These are phyloP conservation scores for Orbilia quercus DNA, from an alignment of 2,329 filamentous ascomycete species.

Conservation along the genomic window DNA sequence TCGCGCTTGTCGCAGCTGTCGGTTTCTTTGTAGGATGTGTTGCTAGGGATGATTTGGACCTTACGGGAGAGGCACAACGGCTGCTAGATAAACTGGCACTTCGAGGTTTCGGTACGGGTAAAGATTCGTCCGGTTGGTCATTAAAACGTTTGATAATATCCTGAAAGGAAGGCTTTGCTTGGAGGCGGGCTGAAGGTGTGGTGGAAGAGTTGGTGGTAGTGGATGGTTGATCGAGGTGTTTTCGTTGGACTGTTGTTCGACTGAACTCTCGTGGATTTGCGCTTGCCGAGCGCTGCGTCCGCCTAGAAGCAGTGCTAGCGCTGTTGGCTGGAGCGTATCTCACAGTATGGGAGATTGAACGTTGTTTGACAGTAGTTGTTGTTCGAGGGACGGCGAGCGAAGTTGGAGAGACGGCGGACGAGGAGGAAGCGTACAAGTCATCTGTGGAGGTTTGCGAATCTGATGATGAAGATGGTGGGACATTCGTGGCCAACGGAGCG, in stretches of 20 bases:
- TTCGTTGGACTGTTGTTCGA: constrained; percentile 40
- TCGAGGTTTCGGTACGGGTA: constrained; percentile 48
- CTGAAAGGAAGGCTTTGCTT: constrained; percentile 52
- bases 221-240: constrained; percentile 41
- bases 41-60: constrained; percentile 50
- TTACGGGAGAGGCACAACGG: constrained; percentile 49
- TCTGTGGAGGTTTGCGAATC: constrained; percentile 20
- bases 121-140: constrained; percentile 47
- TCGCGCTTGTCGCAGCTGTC: constrained; percentile 3
- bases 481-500: constrained; percentile 37
- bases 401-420: constrained; percentile 31
- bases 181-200: constrained; percentile 29
- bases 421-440: constrained; percentile 37
- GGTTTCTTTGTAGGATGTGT: constrained; percentile 44
- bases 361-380: constrained; percentile 39
- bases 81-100: constrained; percentile 51
- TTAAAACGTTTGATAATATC: constrained; percentile 55
- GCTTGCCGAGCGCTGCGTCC: constrained; percentile 50
- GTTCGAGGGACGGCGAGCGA: constrained; percentile 22
- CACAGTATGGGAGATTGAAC: constrained; percentile 41
- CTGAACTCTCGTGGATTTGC: constrained; percentile 43
- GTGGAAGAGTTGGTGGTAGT: constrained; percentile 13
- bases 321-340: constrained; percentile 32
- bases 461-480: constrained; percentile 23
- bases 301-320: too few species aligned